Percentiles rank a stretch among this genome's conserved stretches.
Conservation (phyloP, 1,139 yeast species). For the Suhomyces bolitotheri region DNA sequence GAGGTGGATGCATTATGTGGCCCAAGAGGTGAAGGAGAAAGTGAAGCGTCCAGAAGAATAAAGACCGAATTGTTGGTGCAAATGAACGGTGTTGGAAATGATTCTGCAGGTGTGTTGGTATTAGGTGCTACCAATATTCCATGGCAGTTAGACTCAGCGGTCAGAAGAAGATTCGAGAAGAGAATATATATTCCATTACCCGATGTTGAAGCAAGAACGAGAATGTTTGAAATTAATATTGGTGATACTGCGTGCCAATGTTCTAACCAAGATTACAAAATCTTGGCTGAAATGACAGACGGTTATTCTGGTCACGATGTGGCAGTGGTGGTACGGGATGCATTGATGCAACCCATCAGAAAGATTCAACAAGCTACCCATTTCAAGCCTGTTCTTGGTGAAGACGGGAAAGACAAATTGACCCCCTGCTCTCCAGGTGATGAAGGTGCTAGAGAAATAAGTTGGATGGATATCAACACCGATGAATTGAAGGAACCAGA, state of each 20-base stretch:
- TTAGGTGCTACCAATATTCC: constrained; percentile 98
- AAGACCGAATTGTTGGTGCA: constrained; percentile 95
- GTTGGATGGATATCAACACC: constrained; percentile 89
- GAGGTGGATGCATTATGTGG: constrained; percentile 98
- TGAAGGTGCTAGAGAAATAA: constrained; percentile 78
- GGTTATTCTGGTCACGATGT: constrained; percentile 98
- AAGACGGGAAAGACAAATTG: constrained; percentile 46
- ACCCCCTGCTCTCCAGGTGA: constrained; percentile 99
- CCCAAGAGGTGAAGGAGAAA: constrained; percentile 97
- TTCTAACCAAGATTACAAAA: constrained; percentile 67
- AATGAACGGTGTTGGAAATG: constrained; percentile 99
- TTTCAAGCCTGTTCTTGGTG: constrained; percentile 59
- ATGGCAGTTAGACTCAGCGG: constrained; percentile 98
- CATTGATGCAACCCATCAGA: constrained; percentile 96
- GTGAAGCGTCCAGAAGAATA: constrained; percentile 94
- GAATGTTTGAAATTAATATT: constrained; percentile 92
- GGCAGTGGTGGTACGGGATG: constrained; percentile 95
- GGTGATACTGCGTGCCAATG: constrained; percentile 87
- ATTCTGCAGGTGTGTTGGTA: constrained; percentile 87
- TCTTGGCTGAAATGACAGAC: constrained; percentile 89
- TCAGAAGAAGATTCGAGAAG: constrained; percentile 92
- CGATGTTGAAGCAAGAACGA: constrained; percentile 83
- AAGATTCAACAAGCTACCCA: constrained; percentile 97
- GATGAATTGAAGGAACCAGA: constrained; percentile 90
- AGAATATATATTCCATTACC: constrained; percentile 95